A percentile compares a stretch with the other conserved stretches of the same genome.
Conservation (phyloP, 1,139 yeast genomes). For the Nakaseomyces glabratus region DNA sequence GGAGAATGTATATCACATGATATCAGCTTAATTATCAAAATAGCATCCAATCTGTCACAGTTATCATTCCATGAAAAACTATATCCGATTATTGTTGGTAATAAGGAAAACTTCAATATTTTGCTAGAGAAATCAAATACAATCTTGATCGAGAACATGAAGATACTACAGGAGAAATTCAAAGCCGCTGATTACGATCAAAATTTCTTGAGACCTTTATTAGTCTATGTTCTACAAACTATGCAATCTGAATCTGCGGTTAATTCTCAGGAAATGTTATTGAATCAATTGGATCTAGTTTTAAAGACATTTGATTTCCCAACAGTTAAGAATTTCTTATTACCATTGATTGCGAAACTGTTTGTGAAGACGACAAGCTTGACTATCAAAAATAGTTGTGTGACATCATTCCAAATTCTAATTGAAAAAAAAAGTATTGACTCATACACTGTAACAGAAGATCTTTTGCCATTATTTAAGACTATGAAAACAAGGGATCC, state of each 20-base stretch:
- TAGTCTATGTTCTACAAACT: conserved; percentile 21
- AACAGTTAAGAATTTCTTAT: conserved; percentile 58
- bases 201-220: conserved; percentile 32
- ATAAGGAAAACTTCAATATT: conserved; percentile 29
- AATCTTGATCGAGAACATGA: conserved; percentile 49
- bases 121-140: conserved; percentile 43
- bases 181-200: conserved; percentile 36
- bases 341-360: conserved; percentile 62
- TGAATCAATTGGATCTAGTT: conserved; percentile 39
- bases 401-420: conserved; percentile 53
- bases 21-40: conserved; percentile 49
- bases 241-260: conserved; percentile 18
- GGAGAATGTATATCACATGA: conserved; percentile 46
- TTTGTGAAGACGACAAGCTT: conserved; percentile 79
- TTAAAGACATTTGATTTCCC: conserved; percentile 56
- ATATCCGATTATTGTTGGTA: conserved; percentile 37
- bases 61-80: conserved; percentile 70
- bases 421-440: conserved; percentile 58
- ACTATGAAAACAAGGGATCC: conserved; percentile 72
- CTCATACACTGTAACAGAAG: conserved; percentile 62
- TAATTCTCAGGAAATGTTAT: conserved; percentile 49
- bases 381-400: conserved; percentile 63
- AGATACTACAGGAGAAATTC: conserved; percentile 44
- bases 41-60: conserved; percentile 62
- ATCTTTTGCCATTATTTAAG: conserved; percentile 64